Base-by-base conservation (phyloP, 441 rosid species). In the Croton laevigatus region DNA sequence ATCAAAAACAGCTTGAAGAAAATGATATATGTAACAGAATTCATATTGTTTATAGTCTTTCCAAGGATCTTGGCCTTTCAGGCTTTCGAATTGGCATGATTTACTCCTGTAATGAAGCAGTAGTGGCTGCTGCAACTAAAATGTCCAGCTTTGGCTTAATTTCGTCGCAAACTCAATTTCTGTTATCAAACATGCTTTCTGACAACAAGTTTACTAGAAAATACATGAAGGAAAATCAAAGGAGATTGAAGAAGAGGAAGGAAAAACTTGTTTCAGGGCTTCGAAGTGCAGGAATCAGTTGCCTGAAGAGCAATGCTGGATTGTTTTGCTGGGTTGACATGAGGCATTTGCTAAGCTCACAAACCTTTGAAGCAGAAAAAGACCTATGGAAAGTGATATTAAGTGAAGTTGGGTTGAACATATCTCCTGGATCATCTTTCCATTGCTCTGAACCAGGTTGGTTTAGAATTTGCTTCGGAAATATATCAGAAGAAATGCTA, bases 61-160 rank as follows among this genome's bases (percentile, higher is more conserved):
- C 98, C 5, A 94, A 94, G 77, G 98, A 91, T 75, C 75, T 94
- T 8, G 97, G 97, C 19, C 85, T 94, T 2, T 93, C 98, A 12
- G 98, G 98, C 74, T 94, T 94, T 73, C 90, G 98, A 12, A 96
- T 94, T 32, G 98, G 97, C 37, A 92, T 89, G 62, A 84, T 94
- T 54, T 91, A 91, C 73, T 91, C 98, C 71, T 81, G 85, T 89
- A 84, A 94, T 46, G 83, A 84, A 67, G 64, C 62, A 66, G 79
- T 94, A 37, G 90, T 94, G 19, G 82, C 88, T 0, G 86, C 98
- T 1, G 97, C 98, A 2, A 91, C 98, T 4, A 94, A 91, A 77
- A 94, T 94, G 98, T 94, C 97, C 66, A 94, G 98, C 75, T 94
- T 94, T 54, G 97, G 98, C 71, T 84, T 91, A 10, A 86, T 94